Conservation (phyloP, 1,139 yeast species). For the Kurtzmaniella quercitrusa region DNA sequence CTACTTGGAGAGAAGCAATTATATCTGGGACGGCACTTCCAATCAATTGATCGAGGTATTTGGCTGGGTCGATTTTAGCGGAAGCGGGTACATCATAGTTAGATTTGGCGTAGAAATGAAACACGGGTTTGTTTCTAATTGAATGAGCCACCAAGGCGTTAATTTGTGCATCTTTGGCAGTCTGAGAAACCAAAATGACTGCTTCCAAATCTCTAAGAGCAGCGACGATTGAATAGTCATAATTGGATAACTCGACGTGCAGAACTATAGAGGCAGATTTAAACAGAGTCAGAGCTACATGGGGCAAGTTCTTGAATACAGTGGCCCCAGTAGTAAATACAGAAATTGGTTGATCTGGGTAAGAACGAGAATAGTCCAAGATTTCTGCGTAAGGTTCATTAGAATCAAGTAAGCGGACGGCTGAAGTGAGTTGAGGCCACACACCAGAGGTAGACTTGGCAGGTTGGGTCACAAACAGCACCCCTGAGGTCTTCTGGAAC, state of each 20-base stretch:
- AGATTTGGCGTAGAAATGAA: conserved; percentile 58
- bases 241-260: conserved; percentile 52
- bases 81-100: conserved; percentile 13
- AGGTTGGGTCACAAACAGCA: conserved; percentile 33
- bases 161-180: conserved; percentile 47
- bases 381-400: conserved; percentile 54
- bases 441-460: conserved; percentile 21
- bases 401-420: conserved; percentile 35
- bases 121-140: conserved; percentile 47
- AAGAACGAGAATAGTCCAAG: conserved; percentile 22
- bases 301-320: conserved; percentile 51
- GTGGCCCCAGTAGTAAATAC: conserved; percentile 52
- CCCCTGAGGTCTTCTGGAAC: conserved; percentile 11
- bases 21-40: conserved; percentile 20
- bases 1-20: conserved; percentile 21
- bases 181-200: conserved; percentile 62
- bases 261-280: conserved; percentile 47
- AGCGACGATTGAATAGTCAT: conserved; percentile 64
- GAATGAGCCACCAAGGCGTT: conserved; percentile 59
- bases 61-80: conserved; percentile 13
- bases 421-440: conserved; percentile 13
- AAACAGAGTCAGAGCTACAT: conserved; percentile 41
- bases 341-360: conserved; percentile 27
- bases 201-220: conserved; percentile 68
- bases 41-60: background rate